Evolutionary conservation across 2,329 filamentous ascomycete species (phyloP), one percentile per base, ranked within the genome.

Genomic region (Oidium heveae): DNA sequence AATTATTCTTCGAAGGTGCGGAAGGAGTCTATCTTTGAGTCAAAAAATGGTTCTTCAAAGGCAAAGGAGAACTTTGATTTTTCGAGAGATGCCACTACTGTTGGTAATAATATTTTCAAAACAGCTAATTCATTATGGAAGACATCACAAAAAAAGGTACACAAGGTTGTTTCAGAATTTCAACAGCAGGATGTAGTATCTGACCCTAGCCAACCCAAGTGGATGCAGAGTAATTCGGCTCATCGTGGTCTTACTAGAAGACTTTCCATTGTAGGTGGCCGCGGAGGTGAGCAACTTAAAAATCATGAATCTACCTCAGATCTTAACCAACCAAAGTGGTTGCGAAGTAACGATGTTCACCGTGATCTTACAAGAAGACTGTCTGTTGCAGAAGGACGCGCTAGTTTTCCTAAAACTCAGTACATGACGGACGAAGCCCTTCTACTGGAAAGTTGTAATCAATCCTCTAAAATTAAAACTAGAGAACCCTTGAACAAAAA

Each of bases 51-150:
- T 53, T 75, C 69, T 56, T 68, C 70, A 56, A 78, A 79, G 1
- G 75, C 76, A 10, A 68, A 68, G 46, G 70, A 66, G 8, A 84
- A 87, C 1, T 79, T 73, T 54, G 89, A 95, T 61, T 73, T 94
- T 55, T 73, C 85, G 16, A 86, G 89, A 63, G 75, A 82, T 46
- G 89, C 89, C 2, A 79, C 86, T 6, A 83, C 88, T 36, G 74
- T 96, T 63, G 85, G 91, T 0, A 86, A 71, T 47, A 93, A 76
- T 58, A 68, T 98, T 13, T 80, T 96, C 66, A 98, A 98, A 66
- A 91, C 88, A 2, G 91, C 91, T 1, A 94, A 93, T 60, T 89
- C 86, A 0, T 69, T 96, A 0, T 98, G 91, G 91, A 98, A 94
- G 65, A 85, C 84, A 2, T 81, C 89, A 0, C 86, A 88, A 64